Evolutionary conservation across 2,329 filamentous ascomycete genomes (phyloP), one percentile per base, ranked within the genome.

Genomic region (Clonostachys rhizophaga): DNA sequence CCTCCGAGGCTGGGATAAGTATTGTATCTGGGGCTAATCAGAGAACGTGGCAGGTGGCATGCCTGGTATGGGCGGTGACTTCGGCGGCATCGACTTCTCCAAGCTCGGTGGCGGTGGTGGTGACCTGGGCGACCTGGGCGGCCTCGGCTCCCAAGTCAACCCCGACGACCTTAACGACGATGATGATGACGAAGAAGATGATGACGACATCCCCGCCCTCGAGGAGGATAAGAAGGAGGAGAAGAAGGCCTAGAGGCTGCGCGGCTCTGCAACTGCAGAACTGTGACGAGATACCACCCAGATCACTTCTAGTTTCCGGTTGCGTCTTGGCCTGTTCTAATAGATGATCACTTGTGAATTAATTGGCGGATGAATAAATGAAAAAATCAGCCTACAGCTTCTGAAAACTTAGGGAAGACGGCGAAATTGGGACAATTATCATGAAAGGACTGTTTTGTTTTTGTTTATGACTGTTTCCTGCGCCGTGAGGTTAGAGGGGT

Each of bases 51-150:
- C 51, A 78, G 76, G 71, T 48, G 77, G 77, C 53, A 78, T 79
- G 74, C 74, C 74, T 46, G 77, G 76, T 44, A 78, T 76, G 70
- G 55, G 56, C 40, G 84, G 83, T 55, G 89, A 90, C 68, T 89
- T 94, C 54, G 84, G 87, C 59, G 89, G 88, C 60, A 94, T 96
- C 64, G 91, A 95, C 72, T 95, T 95, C 83, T 94, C 88, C 60
- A 95, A 95, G 78, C 85, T 95, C 52, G 86, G 84, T 53, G 85
- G 78, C 53, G 81, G 76, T 54, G 81, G 50, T 16, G 60, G 48
- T 35, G 59, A 54, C 46, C 59, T 62, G 58, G 55, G 55, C 40
- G 60, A 58, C 48, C 53, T 63, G 46, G 49, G 52, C 47, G 49
- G 49, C 44, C 83, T 83, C 74, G 79, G 76, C 48, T 80, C 75